Evolutionary conservation across 225 moss, liverwort and hornwort genomes (phyloP).

Genomic region (Sphagnum contortum): DNA sequence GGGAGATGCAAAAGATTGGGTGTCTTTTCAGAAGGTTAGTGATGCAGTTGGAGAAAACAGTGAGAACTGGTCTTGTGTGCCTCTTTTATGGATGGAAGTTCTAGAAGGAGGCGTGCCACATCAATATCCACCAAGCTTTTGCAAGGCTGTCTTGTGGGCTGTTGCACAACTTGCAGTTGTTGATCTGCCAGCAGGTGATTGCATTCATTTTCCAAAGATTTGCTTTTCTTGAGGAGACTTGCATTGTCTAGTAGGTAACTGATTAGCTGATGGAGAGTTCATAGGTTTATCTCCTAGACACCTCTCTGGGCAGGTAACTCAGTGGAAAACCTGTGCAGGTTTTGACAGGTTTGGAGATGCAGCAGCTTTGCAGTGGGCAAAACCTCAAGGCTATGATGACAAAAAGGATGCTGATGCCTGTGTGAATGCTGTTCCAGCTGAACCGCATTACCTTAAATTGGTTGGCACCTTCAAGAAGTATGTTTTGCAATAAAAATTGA

Average conservation of each 20-base stretch:
- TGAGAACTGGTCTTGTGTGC: constrained; percentile 86
- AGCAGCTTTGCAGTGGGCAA: constrained; percentile 63
- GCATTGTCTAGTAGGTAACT: no score
- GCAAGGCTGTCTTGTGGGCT: constrained; percentile 74
- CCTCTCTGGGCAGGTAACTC: no score
- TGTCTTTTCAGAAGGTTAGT: constrained; percentile 44
- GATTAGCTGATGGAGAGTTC: no score
- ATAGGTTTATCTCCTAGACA: no score
- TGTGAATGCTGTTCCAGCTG: constrained; percentile 63
- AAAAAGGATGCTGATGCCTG: constrained; percentile 59
- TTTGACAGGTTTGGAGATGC: neutral
- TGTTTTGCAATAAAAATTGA: neutral
- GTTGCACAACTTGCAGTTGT: constrained; percentile 66
- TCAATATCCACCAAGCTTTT: constrained; percentile 46
- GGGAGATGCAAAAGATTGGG: constrained; percentile 38
- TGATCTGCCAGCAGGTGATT: constrained; percentile 16
- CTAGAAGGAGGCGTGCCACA: constrained; percentile 35
- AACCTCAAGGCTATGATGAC: constrained; percentile 89
- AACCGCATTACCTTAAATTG: constrained; percentile 45
- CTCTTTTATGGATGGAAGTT: constrained; percentile 82
- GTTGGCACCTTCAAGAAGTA: constrained; percentile 58
- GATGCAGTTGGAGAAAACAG: constrained; percentile 44
- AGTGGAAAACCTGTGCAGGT: no score
- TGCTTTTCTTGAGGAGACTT: no score
- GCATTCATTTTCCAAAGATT: no score